Conservation (phyloP, 1,139 yeast genomes). For the Arxiozyma heterogenica region DNA sequence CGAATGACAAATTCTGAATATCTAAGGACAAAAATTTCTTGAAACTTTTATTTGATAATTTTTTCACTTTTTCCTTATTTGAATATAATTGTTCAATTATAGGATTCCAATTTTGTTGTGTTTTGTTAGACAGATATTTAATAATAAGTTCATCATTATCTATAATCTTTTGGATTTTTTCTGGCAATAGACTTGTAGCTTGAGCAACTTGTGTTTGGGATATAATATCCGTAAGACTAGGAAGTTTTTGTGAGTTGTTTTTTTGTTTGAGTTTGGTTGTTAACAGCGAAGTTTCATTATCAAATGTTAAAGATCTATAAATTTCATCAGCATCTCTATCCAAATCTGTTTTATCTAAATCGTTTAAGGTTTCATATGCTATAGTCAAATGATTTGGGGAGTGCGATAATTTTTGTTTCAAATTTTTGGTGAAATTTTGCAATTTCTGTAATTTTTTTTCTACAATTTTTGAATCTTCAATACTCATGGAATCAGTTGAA, state of each 20-base stretch:
- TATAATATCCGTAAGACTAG: conserved; percentile 1
- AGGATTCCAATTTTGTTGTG: conserved; percentile 47
- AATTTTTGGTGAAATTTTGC: conserved; percentile 32
- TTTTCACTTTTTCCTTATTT: conserved; percentile 36
- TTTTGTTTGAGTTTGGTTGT: neutral
- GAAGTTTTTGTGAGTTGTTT: too few species aligned
- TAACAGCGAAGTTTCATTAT: neutral
- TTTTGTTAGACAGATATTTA: conserved; percentile 37
- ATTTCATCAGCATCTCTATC: conserved; percentile 29
- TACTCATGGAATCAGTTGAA: conserved; percentile 9
- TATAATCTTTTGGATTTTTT: conserved; percentile 36
- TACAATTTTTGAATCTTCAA: conserved; percentile 20
- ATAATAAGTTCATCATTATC: conserved; percentile 38
- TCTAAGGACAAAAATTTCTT: conserved; percentile 37
- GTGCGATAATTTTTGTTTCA: conserved; percentile 23
- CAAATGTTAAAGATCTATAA: conserved; percentile 14
- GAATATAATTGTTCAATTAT: conserved; percentile 40
- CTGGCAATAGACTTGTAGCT: conserved; percentile 35
- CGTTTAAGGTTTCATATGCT: neutral
- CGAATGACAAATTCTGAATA: conserved; percentile 34
- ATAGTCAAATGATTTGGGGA: neutral
- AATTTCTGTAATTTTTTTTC: conserved; percentile 36
- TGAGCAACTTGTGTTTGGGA: conserved; percentile 3
- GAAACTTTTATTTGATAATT: conserved; percentile 34
- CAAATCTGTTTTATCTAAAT: conserved; percentile 1